Base-by-base conservation (phyloP, 495 filamentous ascomycete genomes). In the Neurospora intermedia region DNA sequence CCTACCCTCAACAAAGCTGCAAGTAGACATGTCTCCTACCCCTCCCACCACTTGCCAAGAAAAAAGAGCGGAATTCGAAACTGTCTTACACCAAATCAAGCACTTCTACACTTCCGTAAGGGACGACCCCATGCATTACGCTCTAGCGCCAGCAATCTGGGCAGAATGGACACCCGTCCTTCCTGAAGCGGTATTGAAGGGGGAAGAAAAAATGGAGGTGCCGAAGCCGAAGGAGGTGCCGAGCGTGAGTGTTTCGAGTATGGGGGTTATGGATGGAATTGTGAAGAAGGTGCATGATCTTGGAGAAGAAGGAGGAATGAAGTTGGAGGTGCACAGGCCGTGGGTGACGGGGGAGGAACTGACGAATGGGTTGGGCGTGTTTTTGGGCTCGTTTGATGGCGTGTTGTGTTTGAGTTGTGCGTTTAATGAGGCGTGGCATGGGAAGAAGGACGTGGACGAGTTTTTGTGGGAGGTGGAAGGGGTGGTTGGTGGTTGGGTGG, bases 311-410 rank as follows among this genome's bases (percentile, higher is more conserved):
- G 71, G 72, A 1, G 82, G 80, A 6, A 38, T 38, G 4, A 13
- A 23, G 0, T 77, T 84, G 39, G 69, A 73, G 20, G 72, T 83
- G 5, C 69, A 77, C 6, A 72, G 80, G n/a, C 83, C 83, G 16
- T 85, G 83, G 82, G 81, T 83, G 4, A 81, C 80, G 2, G 83
- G 83, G 0, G 82, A 81, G 45, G 82, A 84, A 74, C 75, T 83
- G 16, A 77, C 77, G 10, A 82, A 77, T 6, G 81, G 81, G 6
- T 66, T 83, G 40, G 83, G 83, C 1, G 10, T 84, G 48, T 85
- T 82, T 43, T 69, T 84, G 62, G 79, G 78, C 0, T 84, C 79
- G 0, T 85, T 77, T 72, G 76, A 76, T 45, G 82, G 81, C 0
- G 43, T 42, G 59, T 39, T 84, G 74, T 71, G 70, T 1, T 69